Evolutionary conservation across 768 basidiomycete genomes (phyloP).

Genomic region (Podaxis rugospora): DNA sequence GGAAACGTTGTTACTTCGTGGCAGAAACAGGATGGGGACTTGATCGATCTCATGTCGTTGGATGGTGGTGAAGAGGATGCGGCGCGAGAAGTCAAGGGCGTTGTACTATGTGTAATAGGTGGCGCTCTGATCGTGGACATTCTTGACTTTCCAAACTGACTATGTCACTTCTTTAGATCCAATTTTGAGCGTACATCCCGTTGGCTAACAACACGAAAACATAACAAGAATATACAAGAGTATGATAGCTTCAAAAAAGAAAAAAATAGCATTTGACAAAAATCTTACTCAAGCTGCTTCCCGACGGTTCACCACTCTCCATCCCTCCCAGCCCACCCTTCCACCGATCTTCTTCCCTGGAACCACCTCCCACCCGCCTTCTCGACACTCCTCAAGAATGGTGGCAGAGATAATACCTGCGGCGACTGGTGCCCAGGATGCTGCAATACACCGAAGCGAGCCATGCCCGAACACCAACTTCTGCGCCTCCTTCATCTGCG

Average conservation of each 20-base stretch:
- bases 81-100: background rate
- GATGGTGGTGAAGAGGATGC: background rate
- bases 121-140: too few species aligned
- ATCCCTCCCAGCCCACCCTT: conserved; percentile 42
- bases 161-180: too few species aligned
- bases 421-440: conserved; percentile 47
- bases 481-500: conserved; percentile 17
- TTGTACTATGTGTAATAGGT: background rate
- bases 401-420: conserved; percentile 43
- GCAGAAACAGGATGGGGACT: background rate
- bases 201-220: background rate
- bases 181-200: too few species aligned
- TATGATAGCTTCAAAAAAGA: background rate
- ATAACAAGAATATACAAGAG: background rate
- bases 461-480: conserved; percentile 47
- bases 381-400: conserved; percentile 31
- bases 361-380: conserved; percentile 21
- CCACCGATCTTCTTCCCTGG: conserved; percentile 28
- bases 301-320: conserved; percentile 23
- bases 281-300: background rate
- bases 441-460: conserved; percentile 41
- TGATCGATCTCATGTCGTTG: background rate
- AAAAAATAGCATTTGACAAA: background rate
- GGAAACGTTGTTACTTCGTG: background rate
- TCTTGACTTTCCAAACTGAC: too few species aligned